A percentile compares a stretch with the other conserved stretches of the same genome.
phyloP scores from a whole-genome alignment of 345 rosid genomes.

The Alliaria petiolata region DNA sequence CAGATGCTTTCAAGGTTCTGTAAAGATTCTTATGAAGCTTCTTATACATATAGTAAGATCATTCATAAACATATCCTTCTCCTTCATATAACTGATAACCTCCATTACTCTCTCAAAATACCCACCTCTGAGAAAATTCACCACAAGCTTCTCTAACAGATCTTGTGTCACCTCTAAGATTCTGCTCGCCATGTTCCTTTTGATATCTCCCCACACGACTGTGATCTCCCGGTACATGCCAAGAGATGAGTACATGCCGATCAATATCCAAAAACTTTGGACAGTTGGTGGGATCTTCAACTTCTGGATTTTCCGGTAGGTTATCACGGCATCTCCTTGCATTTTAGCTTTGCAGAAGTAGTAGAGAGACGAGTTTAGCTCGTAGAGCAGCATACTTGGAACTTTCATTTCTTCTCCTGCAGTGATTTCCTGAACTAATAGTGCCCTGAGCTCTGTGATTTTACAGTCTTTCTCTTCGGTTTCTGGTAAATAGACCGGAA shows the following conservation, averaged over 20 bases:
- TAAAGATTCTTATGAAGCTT: conserved; percentile 73
- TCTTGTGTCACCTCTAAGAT: conserved; percentile 45
- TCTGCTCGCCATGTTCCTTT: conserved; percentile 43
- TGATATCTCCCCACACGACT: conserved; percentile 82
- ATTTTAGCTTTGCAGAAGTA: conserved; percentile 83
- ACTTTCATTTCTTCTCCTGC: conserved; percentile 34
- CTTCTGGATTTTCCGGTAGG: conserved; percentile 52
- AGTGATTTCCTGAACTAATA: conserved; percentile 40
- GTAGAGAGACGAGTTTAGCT: conserved; percentile 72
- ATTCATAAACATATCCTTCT: conserved; percentile 36
- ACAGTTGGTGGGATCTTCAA: conserved; percentile 46
- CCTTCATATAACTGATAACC: conserved; percentile 54
- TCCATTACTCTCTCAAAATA: conserved; percentile 92
- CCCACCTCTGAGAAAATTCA: conserved; percentile 77
- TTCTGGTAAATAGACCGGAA: conserved; percentile 21
- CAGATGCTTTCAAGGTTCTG: conserved; percentile 46
- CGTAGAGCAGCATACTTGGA: conserved; percentile 39
- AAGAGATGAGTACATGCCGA: conserved; percentile 51
- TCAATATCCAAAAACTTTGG: conserved; percentile 57
- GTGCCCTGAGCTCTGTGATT: conserved; percentile 34
- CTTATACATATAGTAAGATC: conserved; percentile 62
- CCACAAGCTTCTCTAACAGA: conserved; percentile 57
- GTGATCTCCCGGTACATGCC: conserved; percentile 67
- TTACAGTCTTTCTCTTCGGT: conserved; percentile 25
- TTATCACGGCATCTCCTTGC: conserved; percentile 62